Percentiles rank a stretch among this genome's conserved stretches.
Evolutionary conservation across 2,329 filamentous ascomycete species (phyloP).

Genomic region (Pseudogymnoascus verrucosus): DNA sequence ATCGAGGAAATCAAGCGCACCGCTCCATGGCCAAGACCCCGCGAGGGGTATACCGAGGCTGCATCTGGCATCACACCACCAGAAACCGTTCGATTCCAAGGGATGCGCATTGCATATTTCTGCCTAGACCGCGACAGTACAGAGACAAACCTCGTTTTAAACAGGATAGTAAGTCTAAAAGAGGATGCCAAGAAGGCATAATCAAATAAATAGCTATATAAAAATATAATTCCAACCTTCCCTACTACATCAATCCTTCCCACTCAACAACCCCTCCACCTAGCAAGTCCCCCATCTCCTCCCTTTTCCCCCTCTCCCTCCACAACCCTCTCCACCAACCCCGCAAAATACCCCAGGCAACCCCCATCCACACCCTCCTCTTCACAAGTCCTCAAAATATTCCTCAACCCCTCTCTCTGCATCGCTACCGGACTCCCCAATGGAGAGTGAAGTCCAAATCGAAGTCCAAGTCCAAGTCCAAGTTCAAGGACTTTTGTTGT

Average conservation of each 20-base stretch:
- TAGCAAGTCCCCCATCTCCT: too few species aligned
- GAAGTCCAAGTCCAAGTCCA: constrained; percentile 24
- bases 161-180: constrained; percentile 64
- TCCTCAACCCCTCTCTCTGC: too few species aligned
- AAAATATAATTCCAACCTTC: neutral
- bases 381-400: too few species aligned
- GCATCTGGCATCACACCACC: constrained; percentile 53
- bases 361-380: too few species aligned
- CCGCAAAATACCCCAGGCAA: too few species aligned
- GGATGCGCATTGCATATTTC: constrained; percentile 57
- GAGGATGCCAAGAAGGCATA: neutral
- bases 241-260: neutral
- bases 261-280: neutral
- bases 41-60: constrained; percentile 50
- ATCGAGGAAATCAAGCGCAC: constrained; percentile 66
- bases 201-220: neutral
- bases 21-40: constrained; percentile 75
- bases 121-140: constrained; percentile 71
- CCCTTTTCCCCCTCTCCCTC: too few species aligned
- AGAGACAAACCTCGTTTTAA: constrained; percentile 71
- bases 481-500: constrained; percentile 11
- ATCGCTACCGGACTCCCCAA: too few species aligned
- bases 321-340: too few species aligned
- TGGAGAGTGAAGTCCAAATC: constrained; percentile 17
- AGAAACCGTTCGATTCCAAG: constrained; percentile 83